Base-by-base conservation (phyloP, 495 filamentous ascomycete genomes). In the Xylona heveae region DNA sequence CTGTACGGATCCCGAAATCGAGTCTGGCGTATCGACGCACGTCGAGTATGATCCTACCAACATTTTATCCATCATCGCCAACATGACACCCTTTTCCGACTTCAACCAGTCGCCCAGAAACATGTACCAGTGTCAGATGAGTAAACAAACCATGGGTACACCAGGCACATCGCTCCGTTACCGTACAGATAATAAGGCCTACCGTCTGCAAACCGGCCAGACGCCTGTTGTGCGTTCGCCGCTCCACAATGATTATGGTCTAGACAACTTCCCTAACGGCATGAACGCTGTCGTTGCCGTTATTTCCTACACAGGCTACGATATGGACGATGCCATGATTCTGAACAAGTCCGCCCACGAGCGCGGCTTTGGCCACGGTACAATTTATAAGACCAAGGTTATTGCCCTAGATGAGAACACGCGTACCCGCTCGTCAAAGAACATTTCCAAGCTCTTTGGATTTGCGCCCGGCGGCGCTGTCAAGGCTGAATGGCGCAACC, bases 241-340 rank as follows among this genome's bases (percentile, higher is more conserved):
- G 9, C 59, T 94, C 21, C 80, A 95, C 54, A 93, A 92, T 44
- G 78, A 80, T 22, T 97, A 95, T 45, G 88, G 85, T 12, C 70
- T 97, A 35, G 88, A 97, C 52, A 94, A 95, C 58, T 97, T 92
- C 52, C 88, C 88, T 31, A 93, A 95, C 47, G 88, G 88, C n/a
- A 83, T 68, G 43, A 97, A 97, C 49, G 82, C 84, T 6, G 68
- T 97, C 17, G 88, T 97, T 35, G 88, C 88, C 33, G 91, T 97
- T 47, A 91, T 97, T 36, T 92, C 88, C 3, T 97, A 97, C 55
- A 95, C 88, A 4, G 88, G 85, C 27, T 95, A 94, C 50, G 88
- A 97, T 62, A 95, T 97, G 88, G 88, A 97, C 59, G 88, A 97
- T 56, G 88, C 88, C 50, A 97, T 97, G 88, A 94, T 97, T 42